Percentiles rank a stretch among this genome's conserved stretches.
phyloP scores from a whole-genome alignment of 2,329 filamentous ascomycete genomes.

The Diaporthe citriasiana region DNA sequence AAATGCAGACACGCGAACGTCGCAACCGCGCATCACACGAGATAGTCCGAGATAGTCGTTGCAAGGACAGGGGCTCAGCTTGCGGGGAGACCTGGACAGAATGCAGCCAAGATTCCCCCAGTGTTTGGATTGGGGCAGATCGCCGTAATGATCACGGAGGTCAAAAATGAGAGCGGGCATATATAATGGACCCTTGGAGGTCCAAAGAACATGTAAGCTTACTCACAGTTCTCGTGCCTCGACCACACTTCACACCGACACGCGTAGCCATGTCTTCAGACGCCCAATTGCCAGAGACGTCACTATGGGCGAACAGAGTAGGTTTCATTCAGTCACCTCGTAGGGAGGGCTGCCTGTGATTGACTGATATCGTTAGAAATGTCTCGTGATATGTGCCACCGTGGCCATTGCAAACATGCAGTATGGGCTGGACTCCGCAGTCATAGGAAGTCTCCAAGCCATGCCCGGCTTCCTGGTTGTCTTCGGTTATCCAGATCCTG shows the following conservation, averaged over 20 bases:
- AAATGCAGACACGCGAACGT: neutral
- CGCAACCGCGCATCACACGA: neutral
- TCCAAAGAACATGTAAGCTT: neutral
- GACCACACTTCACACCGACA: neutral
- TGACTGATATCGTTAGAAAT: conserved; percentile 51
- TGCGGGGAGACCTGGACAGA: neutral
- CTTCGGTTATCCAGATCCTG: conserved; percentile 62
- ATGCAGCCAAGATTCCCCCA: neutral
- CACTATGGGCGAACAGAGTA: conserved; percentile 53
- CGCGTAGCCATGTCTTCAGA: conserved; percentile 43
- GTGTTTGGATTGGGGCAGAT: conserved; percentile 13
- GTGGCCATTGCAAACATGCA: conserved; percentile 66
- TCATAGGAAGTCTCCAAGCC: conserved; percentile 61
- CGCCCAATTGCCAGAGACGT: conserved; percentile 50
- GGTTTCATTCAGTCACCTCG: neutral
- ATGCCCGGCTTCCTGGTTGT: conserved; percentile 66
- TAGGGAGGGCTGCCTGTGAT: too few species aligned
- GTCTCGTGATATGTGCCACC: conserved; percentile 60
- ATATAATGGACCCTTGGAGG: neutral
- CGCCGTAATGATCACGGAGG: conserved; percentile 7
- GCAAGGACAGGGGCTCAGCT: neutral
- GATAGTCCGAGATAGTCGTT: neutral
- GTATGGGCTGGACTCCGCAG: conserved; percentile 64
- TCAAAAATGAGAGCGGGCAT: conserved; percentile 9
- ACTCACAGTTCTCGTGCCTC: conserved; percentile 46